These are phyloP conservation scores for Isochrysis galbana DNA, from an alignment of 78 protist genomes.

Conservation along the genomic window DNA sequence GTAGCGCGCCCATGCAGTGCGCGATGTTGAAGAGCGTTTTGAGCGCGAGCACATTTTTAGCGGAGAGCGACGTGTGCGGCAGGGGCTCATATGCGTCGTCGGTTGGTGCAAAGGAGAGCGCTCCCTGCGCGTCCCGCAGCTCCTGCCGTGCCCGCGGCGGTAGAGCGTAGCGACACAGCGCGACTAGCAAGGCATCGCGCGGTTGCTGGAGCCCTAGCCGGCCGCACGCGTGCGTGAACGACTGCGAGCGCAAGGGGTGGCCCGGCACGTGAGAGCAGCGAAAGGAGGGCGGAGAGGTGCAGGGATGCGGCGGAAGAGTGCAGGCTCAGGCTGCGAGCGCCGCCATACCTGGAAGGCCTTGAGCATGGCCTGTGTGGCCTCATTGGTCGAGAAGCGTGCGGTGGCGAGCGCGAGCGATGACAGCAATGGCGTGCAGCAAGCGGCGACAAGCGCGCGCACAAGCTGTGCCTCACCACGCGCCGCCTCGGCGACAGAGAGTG, in stretches of 20 bases:
- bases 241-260: not conserved
- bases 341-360: not conserved
- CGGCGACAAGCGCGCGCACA: not conserved
- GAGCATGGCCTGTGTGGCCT: not conserved
- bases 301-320: no score
- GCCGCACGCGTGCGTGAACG: not conserved
- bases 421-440: not conserved
- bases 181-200: not conserved
- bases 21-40: slow-evolving; percentile 21
- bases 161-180: not conserved
- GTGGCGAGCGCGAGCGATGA: not conserved
- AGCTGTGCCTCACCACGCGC: not conserved
- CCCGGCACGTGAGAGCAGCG: no score
- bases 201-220: not conserved
- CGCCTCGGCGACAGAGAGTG: not conserved
- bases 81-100: slow-evolving; percentile 19
- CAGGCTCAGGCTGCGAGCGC: no score
- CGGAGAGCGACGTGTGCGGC: slow-evolving; percentile 2
- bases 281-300: no score
- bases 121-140: not conserved
- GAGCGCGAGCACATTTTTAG: slow-evolving; percentile 5
- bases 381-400: not conserved
- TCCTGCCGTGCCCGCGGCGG: not conserved
- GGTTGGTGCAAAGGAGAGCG: not conserved
- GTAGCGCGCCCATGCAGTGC: slow-evolving; percentile 16